These are phyloP conservation scores for Coemansia sp. DNA, from an alignment of 192 early-diverging fungal species.

Conservation along the genomic window DNA sequence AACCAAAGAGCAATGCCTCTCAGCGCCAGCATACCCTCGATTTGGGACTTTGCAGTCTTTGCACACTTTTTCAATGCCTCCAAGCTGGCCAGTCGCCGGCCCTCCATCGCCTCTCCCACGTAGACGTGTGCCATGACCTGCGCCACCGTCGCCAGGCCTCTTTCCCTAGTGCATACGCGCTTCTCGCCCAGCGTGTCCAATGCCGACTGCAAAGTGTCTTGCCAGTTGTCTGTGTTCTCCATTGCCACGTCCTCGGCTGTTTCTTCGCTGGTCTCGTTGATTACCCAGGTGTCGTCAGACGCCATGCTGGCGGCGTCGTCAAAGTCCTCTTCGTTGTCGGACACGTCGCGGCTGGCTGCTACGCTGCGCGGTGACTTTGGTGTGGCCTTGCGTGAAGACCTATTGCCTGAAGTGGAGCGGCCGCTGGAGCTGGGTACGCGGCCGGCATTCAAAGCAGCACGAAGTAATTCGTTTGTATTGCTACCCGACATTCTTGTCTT, in stretches of 20 bases:
- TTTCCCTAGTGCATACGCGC: conserved; percentile 57
- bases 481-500: background rate
- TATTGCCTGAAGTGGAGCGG: conserved; percentile 4
- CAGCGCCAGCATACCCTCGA: conserved; percentile 33
- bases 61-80: conserved; percentile 61
- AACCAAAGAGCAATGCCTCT: conserved; percentile 44
- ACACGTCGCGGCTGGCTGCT: conserved; percentile 30
- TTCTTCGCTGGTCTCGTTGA: conserved; percentile 16
- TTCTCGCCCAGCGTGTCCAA: conserved; percentile 43
- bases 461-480: conserved; percentile 35
- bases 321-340: conserved; percentile 25
- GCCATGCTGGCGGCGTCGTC: conserved; percentile 22
- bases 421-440: conserved; percentile 36
- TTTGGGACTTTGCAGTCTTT: conserved; percentile 29
- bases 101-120: conserved; percentile 59
- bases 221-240: conserved; percentile 28
- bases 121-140: conserved; percentile 58
- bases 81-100: conserved; percentile 58
- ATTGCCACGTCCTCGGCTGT: background rate
- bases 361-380: conserved; percentile 23
- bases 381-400: conserved; percentile 20
- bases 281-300: conserved; percentile 40
- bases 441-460: conserved; percentile 19
- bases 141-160: conserved; percentile 56
- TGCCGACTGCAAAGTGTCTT: conserved; percentile 20